These are phyloP conservation scores for Aspergillus aculeatus DNA, from an alignment of 2,329 filamentous ascomycete genomes.

Conservation along the genomic window DNA sequence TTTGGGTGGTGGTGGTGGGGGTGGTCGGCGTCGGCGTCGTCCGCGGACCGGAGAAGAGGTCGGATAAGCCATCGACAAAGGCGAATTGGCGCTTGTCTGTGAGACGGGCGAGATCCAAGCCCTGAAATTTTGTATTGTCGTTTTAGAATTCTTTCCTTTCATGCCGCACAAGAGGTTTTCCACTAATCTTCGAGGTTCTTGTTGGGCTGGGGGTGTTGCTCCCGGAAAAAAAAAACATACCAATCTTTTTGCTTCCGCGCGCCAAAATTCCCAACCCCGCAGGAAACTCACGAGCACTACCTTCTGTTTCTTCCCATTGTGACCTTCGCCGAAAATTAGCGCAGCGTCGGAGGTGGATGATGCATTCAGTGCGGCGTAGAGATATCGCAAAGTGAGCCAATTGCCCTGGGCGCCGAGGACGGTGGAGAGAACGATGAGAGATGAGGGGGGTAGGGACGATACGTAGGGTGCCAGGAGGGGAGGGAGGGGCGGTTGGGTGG, in stretches of 20 bases:
- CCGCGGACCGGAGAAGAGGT: slow-evolving; percentile 48
- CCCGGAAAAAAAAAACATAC: slow-evolving; percentile 44
- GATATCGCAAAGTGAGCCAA: slow-evolving; percentile 56
- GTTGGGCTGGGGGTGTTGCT: too few relatives aligned
- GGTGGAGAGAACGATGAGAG: slow-evolving; percentile 45
- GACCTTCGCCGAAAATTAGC: slow-evolving; percentile 24
- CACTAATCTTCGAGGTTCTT: not conserved
- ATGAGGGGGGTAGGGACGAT: slow-evolving; percentile 34
- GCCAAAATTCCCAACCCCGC: slow-evolving; percentile 77
- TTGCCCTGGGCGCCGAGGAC: slow-evolving; percentile 51
- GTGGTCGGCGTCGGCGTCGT: not conserved
- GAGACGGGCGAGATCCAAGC: slow-evolving; percentile 67
- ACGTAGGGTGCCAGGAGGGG: slow-evolving; percentile 41
- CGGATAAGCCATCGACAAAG: slow-evolving; percentile 73
- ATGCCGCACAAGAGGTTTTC: not conserved
- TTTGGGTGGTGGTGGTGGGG: slow-evolving; percentile 13
- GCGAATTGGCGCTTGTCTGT: slow-evolving; percentile 60
- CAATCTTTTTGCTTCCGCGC: slow-evolving; percentile 64
- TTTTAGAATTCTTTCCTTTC: not conserved
- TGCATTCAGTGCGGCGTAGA: slow-evolving; percentile 47
- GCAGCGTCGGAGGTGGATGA: slow-evolving; percentile 15
- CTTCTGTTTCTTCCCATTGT: slow-evolving; percentile 41
- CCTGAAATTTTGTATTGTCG: slow-evolving; percentile 43
- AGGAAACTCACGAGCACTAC: slow-evolving; percentile 83
- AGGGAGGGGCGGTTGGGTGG: slow-evolving; percentile 41